Evolutionary conservation across 768 basidiomycete genomes (phyloP).

Genomic region (Podaxis sp.): DNA sequence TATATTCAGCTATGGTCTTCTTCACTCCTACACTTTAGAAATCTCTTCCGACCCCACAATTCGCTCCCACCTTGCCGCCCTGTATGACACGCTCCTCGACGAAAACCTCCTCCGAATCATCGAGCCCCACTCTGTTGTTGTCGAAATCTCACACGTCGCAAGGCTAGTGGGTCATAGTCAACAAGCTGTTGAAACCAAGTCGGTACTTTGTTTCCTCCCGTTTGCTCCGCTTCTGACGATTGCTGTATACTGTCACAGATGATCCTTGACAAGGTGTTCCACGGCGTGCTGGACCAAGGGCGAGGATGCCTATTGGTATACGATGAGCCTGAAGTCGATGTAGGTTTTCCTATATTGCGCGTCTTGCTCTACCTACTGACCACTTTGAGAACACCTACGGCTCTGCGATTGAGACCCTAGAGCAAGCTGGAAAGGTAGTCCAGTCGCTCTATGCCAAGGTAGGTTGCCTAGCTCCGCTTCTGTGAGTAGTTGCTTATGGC

Average conservation of each 20-base stretch:
- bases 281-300: slow-evolving; percentile 96
- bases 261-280: slow-evolving; percentile 93
- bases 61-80: slow-evolving; percentile 85
- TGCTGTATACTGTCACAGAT: slow-evolving; percentile 81
- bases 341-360: slow-evolving; percentile 33
- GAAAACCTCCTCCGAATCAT: slow-evolving; percentile 95
- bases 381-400: slow-evolving; percentile 72
- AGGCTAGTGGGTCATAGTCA: slow-evolving; percentile 82
- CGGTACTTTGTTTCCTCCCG: too few relatives aligned
- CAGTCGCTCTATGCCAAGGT: slow-evolving; percentile 88
- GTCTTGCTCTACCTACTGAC: neutral
- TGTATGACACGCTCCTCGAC: slow-evolving; percentile 95
- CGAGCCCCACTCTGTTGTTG: slow-evolving; percentile 88
- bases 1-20: neutral
- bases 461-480: neutral
- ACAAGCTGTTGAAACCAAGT: slow-evolving; percentile 91
- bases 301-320: slow-evolving; percentile 90
- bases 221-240: neutral
- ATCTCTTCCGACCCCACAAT: slow-evolving; percentile 95
- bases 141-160: slow-evolving; percentile 90
- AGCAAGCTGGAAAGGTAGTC: slow-evolving; percentile 91
- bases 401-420: slow-evolving; percentile 84
- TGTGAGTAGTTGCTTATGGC: neutral
- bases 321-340: slow-evolving; percentile 81
- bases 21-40: slow-evolving; percentile 42